These are phyloP conservation scores for Anastatica hierochuntica DNA, from an alignment of 345 rosid species.

Conservation along the genomic window DNA sequence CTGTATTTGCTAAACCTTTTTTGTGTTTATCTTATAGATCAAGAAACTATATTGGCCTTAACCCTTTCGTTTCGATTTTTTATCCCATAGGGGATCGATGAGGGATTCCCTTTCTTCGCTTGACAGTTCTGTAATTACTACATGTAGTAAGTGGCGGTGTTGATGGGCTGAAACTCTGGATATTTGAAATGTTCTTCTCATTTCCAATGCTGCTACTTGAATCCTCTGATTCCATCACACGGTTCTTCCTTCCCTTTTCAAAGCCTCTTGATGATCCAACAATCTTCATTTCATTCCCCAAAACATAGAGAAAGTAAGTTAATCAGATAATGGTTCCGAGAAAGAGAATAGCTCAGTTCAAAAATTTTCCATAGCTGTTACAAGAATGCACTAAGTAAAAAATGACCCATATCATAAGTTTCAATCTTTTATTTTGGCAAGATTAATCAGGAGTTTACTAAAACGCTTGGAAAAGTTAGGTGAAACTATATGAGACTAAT, in stretches of 20 bases:
- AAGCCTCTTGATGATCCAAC: conserved; percentile 60
- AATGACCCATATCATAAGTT: conserved; percentile 14
- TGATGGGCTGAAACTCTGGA: conserved; percentile 66
- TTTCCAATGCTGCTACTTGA: conserved; percentile 61
- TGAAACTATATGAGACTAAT: not conserved
- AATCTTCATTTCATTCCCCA: conserved; percentile 36
- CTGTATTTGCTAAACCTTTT: too few relatives aligned
- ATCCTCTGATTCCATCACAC: conserved; percentile 57
- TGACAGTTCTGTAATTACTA: conserved; percentile 40
- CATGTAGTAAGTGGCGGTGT: conserved; percentile 87
- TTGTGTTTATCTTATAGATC: not conserved
- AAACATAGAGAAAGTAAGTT: not conserved
- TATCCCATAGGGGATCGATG: conserved; percentile 86
- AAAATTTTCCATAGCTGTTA: too few relatives aligned
- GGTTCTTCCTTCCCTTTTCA: conserved; percentile 40
- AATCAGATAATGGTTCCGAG: conserved; percentile 4
- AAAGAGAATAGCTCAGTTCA: too few relatives aligned
- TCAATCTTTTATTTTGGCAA: not conserved
- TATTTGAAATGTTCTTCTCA: conserved; percentile 27
- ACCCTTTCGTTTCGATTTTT: too few relatives aligned
- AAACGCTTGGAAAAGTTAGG: conserved; percentile 6
- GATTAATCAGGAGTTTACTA: not conserved
- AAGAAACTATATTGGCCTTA: conserved; percentile 6
- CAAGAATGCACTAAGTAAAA: too few relatives aligned
- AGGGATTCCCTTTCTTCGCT: conserved; percentile 96